Conservation (phyloP, 495 filamentous ascomycete genomes). For the Hyaloscypha bicolor region DNA sequence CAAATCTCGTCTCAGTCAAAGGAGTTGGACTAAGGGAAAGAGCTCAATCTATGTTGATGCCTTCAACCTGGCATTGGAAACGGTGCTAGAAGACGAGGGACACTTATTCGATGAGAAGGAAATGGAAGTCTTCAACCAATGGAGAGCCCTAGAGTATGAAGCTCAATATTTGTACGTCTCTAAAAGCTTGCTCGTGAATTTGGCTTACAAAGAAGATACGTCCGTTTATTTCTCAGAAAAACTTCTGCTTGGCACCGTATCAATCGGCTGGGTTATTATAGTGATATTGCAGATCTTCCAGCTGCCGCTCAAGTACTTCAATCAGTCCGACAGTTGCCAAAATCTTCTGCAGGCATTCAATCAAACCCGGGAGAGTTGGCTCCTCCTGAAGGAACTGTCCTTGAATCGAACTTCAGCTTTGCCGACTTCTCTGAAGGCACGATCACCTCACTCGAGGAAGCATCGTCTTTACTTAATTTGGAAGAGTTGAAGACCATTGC, state of each 20-base stretch:
- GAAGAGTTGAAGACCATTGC: conserved; percentile 87
- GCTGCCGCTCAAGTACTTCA: conserved; percentile 63
- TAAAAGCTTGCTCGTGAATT: not conserved
- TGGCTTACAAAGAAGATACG: conserved; percentile 60
- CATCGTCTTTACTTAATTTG: conserved; percentile 73
- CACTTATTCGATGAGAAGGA: conserved; percentile 87
- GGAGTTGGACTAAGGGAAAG: conserved; percentile 50
- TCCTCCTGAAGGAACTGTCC: conserved; percentile 46
- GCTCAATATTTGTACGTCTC: conserved; percentile 65
- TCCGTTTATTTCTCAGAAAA: conserved; percentile 91
- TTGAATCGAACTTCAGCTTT: conserved; percentile 66
- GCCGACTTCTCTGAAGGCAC: conserved; percentile 73
- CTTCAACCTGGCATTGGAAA: conserved; percentile 91
- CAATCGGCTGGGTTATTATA: conserved; percentile 72
- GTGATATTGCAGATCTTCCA: conserved; percentile 76
- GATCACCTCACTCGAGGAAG: conserved; percentile 83
- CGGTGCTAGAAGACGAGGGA: conserved; percentile 84
- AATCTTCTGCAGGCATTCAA: conserved; percentile 33
- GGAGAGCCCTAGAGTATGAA: conserved; percentile 77
- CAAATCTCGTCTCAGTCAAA: conserved; percentile 38
- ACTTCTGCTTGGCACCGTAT: conserved; percentile 93
- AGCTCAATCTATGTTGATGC: conserved; percentile 97
- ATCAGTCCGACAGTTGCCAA: conserved; percentile 42
- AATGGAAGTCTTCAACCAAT: conserved; percentile 73
- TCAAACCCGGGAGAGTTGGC: conserved; percentile 50